Evolutionary conservation across 2,329 filamentous ascomycete species (phyloP), one percentile per base, ranked within the genome.

Genomic region (Ophiocordyceps unilateralis): DNA sequence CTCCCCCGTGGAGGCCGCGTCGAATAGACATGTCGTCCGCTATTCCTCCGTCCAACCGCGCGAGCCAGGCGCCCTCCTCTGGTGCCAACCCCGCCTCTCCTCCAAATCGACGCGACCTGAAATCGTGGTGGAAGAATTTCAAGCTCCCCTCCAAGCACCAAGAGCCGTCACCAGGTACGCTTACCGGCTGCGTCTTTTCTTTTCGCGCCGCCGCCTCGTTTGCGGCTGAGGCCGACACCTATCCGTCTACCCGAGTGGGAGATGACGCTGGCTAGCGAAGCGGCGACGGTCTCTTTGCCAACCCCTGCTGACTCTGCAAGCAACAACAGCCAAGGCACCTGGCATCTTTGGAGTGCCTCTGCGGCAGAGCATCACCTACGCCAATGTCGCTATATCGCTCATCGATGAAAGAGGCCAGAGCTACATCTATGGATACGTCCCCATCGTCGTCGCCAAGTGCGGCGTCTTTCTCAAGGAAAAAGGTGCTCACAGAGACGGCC

Each of bases 391-490:
- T 49, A 98, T 98, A 55, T 96, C 89, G 20, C 74, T 98, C 23
- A 83, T 91, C 50, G 88, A 96, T 58, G 85, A 89, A 50, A 75
- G 91, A 50, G 89, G 89, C 26, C 78, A 91, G 60, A 94, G 86
- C 64, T 96, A 94, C 61, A 95, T 96, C 43, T 98, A 96, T 60
- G 91, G 91, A 55, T 96, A 96, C 56, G 89, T 98, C 8, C 91
- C 91, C 17, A 96, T 98, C 50, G 89, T 98, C 38, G 89, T 98
- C 43, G 91, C 91, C 30, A 98, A 98, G 62, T 96, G 91, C 59
- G 91, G 91, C 48, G 88, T 98, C 4, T 98, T 88, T 52, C 61
- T 98, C 50, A 98, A 98, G 63, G 91, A 98, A 61, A 95, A 93
- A 75, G 91, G 91, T 95, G 26, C 26, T 26, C 23, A n/a, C 17